Base-by-base conservation (phyloP, 306 rosid species). In the Cicer chorassanicum region DNA sequence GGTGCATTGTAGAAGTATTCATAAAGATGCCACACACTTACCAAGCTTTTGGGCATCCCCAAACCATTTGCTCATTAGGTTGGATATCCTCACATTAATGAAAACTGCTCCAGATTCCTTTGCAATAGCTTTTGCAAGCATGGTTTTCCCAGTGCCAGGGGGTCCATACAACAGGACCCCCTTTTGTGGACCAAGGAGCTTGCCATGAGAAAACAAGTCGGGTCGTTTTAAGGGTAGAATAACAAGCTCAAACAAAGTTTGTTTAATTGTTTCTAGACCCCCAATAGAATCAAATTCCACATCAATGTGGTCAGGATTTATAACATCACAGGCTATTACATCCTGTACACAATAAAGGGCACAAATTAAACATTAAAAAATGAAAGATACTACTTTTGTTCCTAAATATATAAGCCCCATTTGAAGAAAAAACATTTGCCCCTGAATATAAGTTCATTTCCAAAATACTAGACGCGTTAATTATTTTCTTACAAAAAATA, bases 21-120 rank as follows among this genome's bases (percentile, higher is more conserved):
- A 73, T 59, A 61, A 81, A 8, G 68, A 10, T 40, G 53, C 1
- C 5, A 44, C 13, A 11, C 71, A 85, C 98, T 85, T 75, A 95
- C 99, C 99, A 39, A 95, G 99, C 69, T 95, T 95, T 81, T 89
- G 98, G 11, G 98, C 99, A 87, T 95, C 99, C 45, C 99, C 99
- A 64, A 95, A 95, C 99, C 99, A 95, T 88, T 95, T 95, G 91
- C 99, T 95, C 99, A 95, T 95, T 65, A 95, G 87, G 84, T 92
- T 95, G 6, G 99, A 95, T 85, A 95, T 82, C 82, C 91, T 89
- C 48, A 92, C 92, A 21, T 95, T 95, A 38, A 95, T 95, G 76
- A 95, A 95, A 69, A 95, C 98, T 72, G 99, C 99, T 65, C 88
- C 98, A 13, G 98, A 92, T 75, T 95, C 99, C 82, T 89, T 92